Evolutionary conservation across 192 early-diverging fungal genomes (phyloP).

Genomic region (Coemansia aciculifera): DNA sequence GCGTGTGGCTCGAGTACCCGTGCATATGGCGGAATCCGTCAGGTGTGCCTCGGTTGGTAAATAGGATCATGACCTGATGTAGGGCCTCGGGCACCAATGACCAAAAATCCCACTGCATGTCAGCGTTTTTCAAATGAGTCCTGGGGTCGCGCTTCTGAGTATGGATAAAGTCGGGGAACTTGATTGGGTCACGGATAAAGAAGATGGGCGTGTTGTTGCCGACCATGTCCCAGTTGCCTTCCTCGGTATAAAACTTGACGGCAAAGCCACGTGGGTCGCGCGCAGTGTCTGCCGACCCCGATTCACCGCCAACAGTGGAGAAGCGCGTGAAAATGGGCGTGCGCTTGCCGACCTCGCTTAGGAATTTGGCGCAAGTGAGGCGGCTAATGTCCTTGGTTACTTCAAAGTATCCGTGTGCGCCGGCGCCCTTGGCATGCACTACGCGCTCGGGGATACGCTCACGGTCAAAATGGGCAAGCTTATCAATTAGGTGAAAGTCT

Average conservation of each 20-base stretch:
- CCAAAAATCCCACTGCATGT: slow-evolving; percentile 80
- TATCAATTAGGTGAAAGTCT: slow-evolving; percentile 78
- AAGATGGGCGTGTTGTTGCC: slow-evolving; percentile 85
- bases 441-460: slow-evolving; percentile 86
- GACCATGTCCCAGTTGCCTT: slow-evolving; percentile 86
- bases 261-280: slow-evolving; percentile 83
- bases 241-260: slow-evolving; percentile 85
- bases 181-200: slow-evolving; percentile 76
- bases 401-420: slow-evolving; percentile 84
- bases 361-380: slow-evolving; percentile 72
- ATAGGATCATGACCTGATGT: slow-evolving; percentile 78
- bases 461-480: slow-evolving; percentile 80
- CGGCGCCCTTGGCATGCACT: slow-evolving; percentile 83
- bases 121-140: slow-evolving; percentile 69
- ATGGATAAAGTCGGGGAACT: slow-evolving; percentile 84
- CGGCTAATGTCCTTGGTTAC: slow-evolving; percentile 68
- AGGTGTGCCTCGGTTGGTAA: slow-evolving; percentile 82
- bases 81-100: slow-evolving; percentile 73
- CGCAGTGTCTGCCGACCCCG: slow-evolving; percentile 71
- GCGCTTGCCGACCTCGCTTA: slow-evolving; percentile 68
- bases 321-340: slow-evolving; percentile 83
- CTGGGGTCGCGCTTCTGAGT: slow-evolving; percentile 82
- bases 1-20: slow-evolving; percentile 78
- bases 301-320: slow-evolving; percentile 77
- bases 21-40: slow-evolving; percentile 78